These are phyloP conservation scores for Blastocystis sp. DNA, from an alignment of 352 stramenopile genomes.

Conservation along the genomic window DNA sequence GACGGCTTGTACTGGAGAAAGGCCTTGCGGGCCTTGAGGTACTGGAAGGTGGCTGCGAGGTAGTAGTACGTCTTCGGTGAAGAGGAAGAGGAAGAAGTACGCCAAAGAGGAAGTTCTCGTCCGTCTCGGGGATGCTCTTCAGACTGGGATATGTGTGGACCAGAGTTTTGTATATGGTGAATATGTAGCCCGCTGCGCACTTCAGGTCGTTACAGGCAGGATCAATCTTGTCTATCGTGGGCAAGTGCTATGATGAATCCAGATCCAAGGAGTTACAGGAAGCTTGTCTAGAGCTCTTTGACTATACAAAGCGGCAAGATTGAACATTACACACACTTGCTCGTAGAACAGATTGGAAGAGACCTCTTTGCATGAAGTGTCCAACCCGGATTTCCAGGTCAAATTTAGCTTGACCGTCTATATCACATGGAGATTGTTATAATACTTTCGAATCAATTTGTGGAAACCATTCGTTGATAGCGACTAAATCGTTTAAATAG, in stretches of 20 bases:
- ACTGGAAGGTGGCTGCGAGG: not conserved
- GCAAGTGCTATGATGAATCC: not conserved
- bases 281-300: not conserved
- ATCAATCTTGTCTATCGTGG: not conserved
- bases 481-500: not conserved
- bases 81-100: not conserved
- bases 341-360: not conserved
- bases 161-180: not conserved
- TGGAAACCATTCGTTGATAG: not conserved
- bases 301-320: conserved; percentile 7
- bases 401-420: not conserved
- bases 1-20: not conserved
- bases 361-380: not conserved
- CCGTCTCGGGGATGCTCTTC: not conserved
- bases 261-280: not conserved
- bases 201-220: not conserved
- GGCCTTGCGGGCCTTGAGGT: conserved; percentile 1
- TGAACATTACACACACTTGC: not conserved
- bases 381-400: not conserved
- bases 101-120: not conserved
- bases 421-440: not conserved
- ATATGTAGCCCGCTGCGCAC: not conserved
- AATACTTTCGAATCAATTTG: not conserved
- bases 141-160: not conserved
- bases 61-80: not conserved